Evolutionary conservation across 768 basidiomycete genomes (phyloP), one percentile per base, ranked within the genome.

Genomic region (Holtermanniella nyarrowii): DNA sequence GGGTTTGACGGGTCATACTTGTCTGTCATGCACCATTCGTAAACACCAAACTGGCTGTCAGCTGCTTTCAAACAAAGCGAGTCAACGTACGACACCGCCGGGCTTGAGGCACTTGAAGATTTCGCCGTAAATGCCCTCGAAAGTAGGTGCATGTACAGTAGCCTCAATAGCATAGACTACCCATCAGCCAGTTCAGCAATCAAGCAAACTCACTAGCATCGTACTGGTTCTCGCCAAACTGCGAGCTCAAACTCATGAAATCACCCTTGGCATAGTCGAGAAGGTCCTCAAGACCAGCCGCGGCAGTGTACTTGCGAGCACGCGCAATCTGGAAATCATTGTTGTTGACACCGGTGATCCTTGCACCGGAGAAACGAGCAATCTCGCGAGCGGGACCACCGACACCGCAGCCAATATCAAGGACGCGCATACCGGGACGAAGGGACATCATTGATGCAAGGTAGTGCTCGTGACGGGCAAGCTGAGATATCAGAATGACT

Each of bases 21-120:
- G 71, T 96, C 90, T 18, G 95, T 96, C 95, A 99, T 96, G 73
- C 82, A 84, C 93, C 93, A 99, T 71, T 97, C 95, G 73, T 97
- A 99, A 31, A 97, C 86, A 66, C 91, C 93, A 72, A 95, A 95
- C 86, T 91, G 55, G 0, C 22, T 26, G 54, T 7, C 46, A 37
- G 31, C 26, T 51, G 43, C n/a, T 25, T 12, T 41, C 42, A 10
- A 10, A 44, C 13, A 4, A 14, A 13, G 46, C 26, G 4, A 12
- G 1, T 1, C n/a, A 37, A 80, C 86, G 70, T 67, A 91, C 89
- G 20, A 86, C 76, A 57, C 93, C 93, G 75, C 91, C 93, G 0
- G 93, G 93, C 76, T 96, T 97, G 62, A 97, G 77, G 24, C 95
- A 85, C 74, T 85, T 87, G 71, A 80, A 79, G 68, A 96, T 95